Percentiles rank a stretch among this genome's conserved stretches.
Conservation (phyloP, 805 yeast genomes). For the Wickerhamiella nectarea region DNA sequence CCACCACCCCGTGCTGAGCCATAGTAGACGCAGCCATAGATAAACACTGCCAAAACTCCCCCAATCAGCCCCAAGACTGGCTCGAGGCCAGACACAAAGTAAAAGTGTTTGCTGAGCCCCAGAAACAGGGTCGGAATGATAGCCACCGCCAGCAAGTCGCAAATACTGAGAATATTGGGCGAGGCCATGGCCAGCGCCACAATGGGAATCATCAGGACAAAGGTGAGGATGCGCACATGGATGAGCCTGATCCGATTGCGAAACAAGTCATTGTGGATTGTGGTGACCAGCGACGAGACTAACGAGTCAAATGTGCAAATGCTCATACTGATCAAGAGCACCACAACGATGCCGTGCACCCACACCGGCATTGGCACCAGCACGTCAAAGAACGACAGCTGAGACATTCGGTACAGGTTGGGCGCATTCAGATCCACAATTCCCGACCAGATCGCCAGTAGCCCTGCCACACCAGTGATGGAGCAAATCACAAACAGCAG, state of each 20-base stretch:
- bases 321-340: conserved; percentile 58
- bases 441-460: conserved; percentile 86
- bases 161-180: conserved; percentile 69
- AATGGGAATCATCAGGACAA: conserved; percentile 67
- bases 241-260: conserved; percentile 59
- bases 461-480: conserved; percentile 69
- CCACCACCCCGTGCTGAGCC: conserved; percentile 57
- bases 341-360: conserved; percentile 72
- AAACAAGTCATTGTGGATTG: conserved; percentile 80
- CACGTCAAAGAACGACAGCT: conserved; percentile 54
- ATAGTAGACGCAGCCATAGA: conserved; percentile 74
- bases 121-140: conserved; percentile 73
- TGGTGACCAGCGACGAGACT: conserved; percentile 78
- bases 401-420: conserved; percentile 38
- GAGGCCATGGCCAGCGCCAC: conserved; percentile 76
- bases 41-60: conserved; percentile 63
- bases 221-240: conserved; percentile 56
- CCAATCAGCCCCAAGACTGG: conserved; percentile 74
- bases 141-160: conserved; percentile 77
- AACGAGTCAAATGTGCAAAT: conserved; percentile 83
- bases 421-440: conserved; percentile 31
- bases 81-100: conserved; percentile 66
- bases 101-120: conserved; percentile 57
- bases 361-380: conserved; percentile 68
- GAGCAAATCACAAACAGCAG: conserved; percentile 50